Percentiles rank a stretch among this genome's conserved stretches.
Conservation (phyloP, 352 stramenopile species). For the Phytophthora pinifolia region DNA sequence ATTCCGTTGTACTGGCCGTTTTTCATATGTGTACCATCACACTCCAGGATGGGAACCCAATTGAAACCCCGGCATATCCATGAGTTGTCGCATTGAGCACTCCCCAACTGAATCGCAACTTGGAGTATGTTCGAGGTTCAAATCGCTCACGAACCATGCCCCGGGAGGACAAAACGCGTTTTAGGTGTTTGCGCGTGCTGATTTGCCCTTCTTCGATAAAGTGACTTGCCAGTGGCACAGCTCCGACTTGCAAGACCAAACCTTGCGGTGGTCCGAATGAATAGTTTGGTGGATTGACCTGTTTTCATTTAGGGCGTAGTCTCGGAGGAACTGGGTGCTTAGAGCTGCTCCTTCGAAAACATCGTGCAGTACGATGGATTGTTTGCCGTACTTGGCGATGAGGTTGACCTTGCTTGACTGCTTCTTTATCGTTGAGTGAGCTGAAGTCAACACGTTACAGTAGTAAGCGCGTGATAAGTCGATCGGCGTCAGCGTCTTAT, state of each 20-base stretch:
- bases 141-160: constrained; percentile 3
- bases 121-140: not conserved
- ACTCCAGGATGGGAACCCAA: no score
- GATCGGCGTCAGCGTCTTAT: no score
- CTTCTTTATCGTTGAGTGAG: no score
- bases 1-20: no score
- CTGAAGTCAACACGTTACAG: no score
- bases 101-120: no score
- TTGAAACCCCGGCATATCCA: no score
- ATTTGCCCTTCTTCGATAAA: not conserved
- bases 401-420: constrained; percentile 1
- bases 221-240: constrained; percentile 5
- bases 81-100: no score
- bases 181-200: constrained; percentile 3
- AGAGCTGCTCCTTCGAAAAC: constrained; percentile 1
- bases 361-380: not conserved
- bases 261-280: not conserved
- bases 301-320: constrained; percentile 14
- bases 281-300: constrained; percentile 8
- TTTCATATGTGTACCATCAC: no score
- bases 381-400: not conserved
- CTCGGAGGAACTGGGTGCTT: not conserved
- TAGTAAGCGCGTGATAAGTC: no score
- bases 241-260: not conserved
- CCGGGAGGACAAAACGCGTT: not conserved